A percentile compares a stretch with the other conserved stretches of the same genome.
Evolutionary conservation across 192 early-diverging fungal species (phyloP).

Genomic region (Mortierella hygrophila): DNA sequence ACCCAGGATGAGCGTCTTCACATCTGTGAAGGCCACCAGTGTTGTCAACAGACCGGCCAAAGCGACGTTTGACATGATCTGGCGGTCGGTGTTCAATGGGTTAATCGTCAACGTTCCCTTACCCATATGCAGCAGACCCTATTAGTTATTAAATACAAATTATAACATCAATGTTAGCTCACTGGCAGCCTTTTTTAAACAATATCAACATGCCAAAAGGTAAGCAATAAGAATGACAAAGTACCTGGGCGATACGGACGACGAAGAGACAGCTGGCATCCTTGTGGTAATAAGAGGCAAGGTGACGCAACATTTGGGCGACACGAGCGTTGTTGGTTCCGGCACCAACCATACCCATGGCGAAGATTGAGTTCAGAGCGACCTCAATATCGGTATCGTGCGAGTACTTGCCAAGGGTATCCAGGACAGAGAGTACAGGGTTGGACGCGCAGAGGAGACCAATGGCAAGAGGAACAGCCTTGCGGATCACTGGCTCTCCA

Average conservation of each 20-base stretch:
- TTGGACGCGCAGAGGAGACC: conserved; percentile 97
- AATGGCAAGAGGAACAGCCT: conserved; percentile 94
- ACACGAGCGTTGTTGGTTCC: conserved; percentile 99
- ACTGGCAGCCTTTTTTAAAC: neutral
- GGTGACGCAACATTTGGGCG: conserved; percentile 96
- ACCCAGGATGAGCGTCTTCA: conserved; percentile 91
- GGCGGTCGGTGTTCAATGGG: conserved; percentile 94
- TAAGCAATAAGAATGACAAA: neutral
- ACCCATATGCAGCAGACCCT: conserved; percentile 94
- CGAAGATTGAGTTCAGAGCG: conserved; percentile 96
- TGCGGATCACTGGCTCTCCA: conserved; percentile 95
- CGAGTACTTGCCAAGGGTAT: conserved; percentile 97
- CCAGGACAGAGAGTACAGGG: conserved; percentile 91
- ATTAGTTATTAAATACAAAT: neutral
- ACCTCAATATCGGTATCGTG: conserved; percentile 98
- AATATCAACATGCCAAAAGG: neutral
- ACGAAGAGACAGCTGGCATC: conserved; percentile 90
- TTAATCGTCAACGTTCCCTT: conserved; percentile 98
- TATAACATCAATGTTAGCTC: neutral
- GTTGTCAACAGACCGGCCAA: conserved; percentile 89
- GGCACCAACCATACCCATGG: conserved; percentile 98
- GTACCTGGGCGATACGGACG: conserved; percentile 85
- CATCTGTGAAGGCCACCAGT: conserved; percentile 91
- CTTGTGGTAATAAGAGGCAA: conserved; percentile 97
- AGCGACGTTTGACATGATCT: conserved; percentile 91